Evolutionary conservation across 129 eudicot genomes (phyloP).

Genomic region (Centrapalus pauciflorus): DNA sequence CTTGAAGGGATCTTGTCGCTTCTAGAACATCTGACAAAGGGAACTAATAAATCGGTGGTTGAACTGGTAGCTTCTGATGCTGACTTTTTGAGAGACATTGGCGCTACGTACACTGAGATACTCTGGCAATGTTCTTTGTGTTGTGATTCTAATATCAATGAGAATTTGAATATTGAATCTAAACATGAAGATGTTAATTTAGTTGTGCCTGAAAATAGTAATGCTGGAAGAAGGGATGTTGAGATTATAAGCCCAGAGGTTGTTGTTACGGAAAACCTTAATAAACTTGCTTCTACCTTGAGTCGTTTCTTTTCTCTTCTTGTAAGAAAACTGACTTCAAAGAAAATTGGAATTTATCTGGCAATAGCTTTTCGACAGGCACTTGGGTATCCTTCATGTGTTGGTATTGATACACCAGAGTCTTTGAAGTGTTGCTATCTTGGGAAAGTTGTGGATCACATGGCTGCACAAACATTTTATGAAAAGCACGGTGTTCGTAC

Average conservation of each 20-base stretch:
- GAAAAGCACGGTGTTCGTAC: slow-evolving; percentile 42
- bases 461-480: slow-evolving; percentile 46
- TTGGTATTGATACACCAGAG: slow-evolving; percentile 36
- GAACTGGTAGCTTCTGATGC: slow-evolving; percentile 63
- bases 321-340: slow-evolving; percentile 56
- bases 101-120: slow-evolving; percentile 53
- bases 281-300: slow-evolving; percentile 51
- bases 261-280: slow-evolving; percentile 46
- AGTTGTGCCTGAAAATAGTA: not conserved
- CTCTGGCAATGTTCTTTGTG: slow-evolving; percentile 62
- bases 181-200: slow-evolving; percentile 42
- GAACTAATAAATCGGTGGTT: slow-evolving; percentile 36
- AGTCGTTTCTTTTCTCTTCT: slow-evolving; percentile 57
- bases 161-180: slow-evolving; percentile 39
- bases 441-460: slow-evolving; percentile 68
- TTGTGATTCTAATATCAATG: slow-evolving; percentile 51
- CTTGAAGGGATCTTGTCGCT: slow-evolving; percentile 57
- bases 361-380: slow-evolving; percentile 60
- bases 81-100: slow-evolving; percentile 61
- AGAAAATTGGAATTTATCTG: slow-evolving; percentile 57
- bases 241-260: slow-evolving; percentile 58
- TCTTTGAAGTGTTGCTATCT: slow-evolving; percentile 74
- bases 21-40: slow-evolving; percentile 44
- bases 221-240: slow-evolving; percentile 54
- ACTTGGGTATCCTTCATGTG: slow-evolving; percentile 38